Evolutionary conservation across 2,329 filamentous ascomycete species (phyloP), one percentile per base, ranked within the genome.

Genomic region (Microdochium nivale): DNA sequence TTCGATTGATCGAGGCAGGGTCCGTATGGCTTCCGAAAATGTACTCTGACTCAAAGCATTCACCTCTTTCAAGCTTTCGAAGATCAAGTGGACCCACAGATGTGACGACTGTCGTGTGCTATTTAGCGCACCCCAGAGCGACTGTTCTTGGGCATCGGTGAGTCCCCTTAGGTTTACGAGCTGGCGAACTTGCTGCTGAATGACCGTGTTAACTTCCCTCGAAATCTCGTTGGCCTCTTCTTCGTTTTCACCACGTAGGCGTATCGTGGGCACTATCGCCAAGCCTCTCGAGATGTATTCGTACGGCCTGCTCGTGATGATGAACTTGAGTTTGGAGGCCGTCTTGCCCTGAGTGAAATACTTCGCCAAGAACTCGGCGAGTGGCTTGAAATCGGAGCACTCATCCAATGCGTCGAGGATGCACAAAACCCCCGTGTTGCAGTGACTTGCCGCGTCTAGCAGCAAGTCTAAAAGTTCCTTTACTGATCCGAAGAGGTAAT

Each of bases 401-500:
- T 73, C 70, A 47, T 74, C 70, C 3, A 74, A 49, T 3, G 68
- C 70, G 57, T 74, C 71, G 1, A 74, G 48, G 25, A 74, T 51
- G 50, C 65, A 70, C 19, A 71, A 48, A 13, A 68, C 55, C 32
- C 67, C 57, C 1, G 57, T 56, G 0, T 50, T 51, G 4, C 55
- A 35, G 0, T 51, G 3, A 3, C 35, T 40, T 13, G 59, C 49
- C 2, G 49, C 54, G 1, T 27, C 46, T 5, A 62, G 16, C 0
- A 71, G 54, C 2, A 64, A 60, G 8, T 59, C 24, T 65, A 67
- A 71, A 1, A 73, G 60, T 2, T 58, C 57, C 7, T 11, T 1
- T 47, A 67, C 64, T 0, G 60, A 64, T 1, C 49, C 30, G n/a
- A 54, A 25, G 3, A 62, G 48, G 21, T 51, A 52, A 2, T 40